Base-by-base conservation (phyloP, 2,329 filamentous ascomycete genomes). In the Mariannaea sp. region DNA sequence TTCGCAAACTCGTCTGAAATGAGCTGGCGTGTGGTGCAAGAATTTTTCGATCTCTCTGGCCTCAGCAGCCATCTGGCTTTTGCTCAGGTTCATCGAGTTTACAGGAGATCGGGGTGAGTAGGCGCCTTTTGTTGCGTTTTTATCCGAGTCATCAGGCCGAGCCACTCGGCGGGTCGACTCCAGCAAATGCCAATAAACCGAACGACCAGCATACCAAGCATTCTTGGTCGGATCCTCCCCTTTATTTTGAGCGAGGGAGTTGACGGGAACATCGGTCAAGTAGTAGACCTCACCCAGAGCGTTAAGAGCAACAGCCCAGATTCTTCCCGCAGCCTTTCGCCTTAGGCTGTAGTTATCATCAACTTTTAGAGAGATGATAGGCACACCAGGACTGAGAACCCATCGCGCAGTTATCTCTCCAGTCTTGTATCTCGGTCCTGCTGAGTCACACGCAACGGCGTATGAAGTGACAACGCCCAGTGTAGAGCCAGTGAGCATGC, bases 261-360 rank as follows among this genome's bases (percentile, higher is more conserved):
- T 75, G 29, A 79, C 78, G 0, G 90, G 91, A 6, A 87, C 79
- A 42, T 90, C 85, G 1, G 83, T 88, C 1, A 97, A 77, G 62
- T 93, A 96, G 70, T 88, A 97, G 0, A 96, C 77, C 70, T 99
- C 94, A 1, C 94, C 94, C 7, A 99, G 77, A 0, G 94, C 93
- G 69, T 99, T 99, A 46, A 99, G 74, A n/a, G 85, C 90, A 35
- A 93, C 87, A n/a, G 90, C 91, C 91, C 92, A 97, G 10, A 94
- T 82, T 22, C 92, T 86, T 10, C 84, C 82, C 43, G 86, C 77
- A 4, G 81, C 76, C 67, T 87, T 86, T 24, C 92, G 86, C 62
- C 85, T 87, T 20, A 80, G 71, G 42, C 81, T 92, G 71, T 92
- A 94, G 46, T 84, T 84, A 22, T 96, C 92, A 65, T 99, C 94